phyloP scores from a whole-genome alignment of 306 rosid genomes.

The Myrica gale region DNA sequence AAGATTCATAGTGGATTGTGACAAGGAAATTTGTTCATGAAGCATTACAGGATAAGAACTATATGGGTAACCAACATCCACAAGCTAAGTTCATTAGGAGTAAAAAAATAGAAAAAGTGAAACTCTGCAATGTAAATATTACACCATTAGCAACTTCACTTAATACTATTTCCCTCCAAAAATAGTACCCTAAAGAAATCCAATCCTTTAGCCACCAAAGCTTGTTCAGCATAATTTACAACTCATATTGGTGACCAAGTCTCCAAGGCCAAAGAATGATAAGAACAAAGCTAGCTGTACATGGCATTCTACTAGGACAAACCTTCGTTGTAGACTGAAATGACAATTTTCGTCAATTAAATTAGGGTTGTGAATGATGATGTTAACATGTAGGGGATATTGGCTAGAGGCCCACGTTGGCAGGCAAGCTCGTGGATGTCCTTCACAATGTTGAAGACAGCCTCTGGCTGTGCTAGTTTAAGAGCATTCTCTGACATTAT shows the following conservation, averaged over 20 bases:
- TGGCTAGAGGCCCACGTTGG: constrained; percentile 64
- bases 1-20: not conserved
- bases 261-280: constrained; percentile 47
- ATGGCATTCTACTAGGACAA: constrained; percentile 36
- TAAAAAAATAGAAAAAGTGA: not conserved
- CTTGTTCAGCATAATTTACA: constrained; percentile 33
- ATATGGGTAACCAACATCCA: not conserved
- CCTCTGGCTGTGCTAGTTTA: constrained; percentile 91
- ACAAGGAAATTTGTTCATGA: not conserved
- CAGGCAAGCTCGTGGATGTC: constrained; percentile 81
- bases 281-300: constrained; percentile 49
- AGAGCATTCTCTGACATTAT: constrained; percentile 77
- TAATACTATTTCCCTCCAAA: constrained; percentile 20
- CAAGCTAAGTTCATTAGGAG: constrained; percentile 2
- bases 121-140: constrained; percentile 20
- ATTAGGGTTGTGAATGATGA: constrained; percentile 74
- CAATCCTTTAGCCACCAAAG: constrained; percentile 26
- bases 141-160: constrained; percentile 22
- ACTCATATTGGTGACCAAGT: constrained; percentile 32
- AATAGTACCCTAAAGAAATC: constrained; percentile 16
- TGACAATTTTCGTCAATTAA: constrained; percentile 25
- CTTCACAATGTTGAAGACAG: constrained; percentile 83
- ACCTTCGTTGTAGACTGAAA: constrained; percentile 8
- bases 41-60: not conserved
- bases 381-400: constrained; percentile 71